Conservation (phyloP, 2,329 filamentous ascomycete species). For the Claviceps spartinae region DNA sequence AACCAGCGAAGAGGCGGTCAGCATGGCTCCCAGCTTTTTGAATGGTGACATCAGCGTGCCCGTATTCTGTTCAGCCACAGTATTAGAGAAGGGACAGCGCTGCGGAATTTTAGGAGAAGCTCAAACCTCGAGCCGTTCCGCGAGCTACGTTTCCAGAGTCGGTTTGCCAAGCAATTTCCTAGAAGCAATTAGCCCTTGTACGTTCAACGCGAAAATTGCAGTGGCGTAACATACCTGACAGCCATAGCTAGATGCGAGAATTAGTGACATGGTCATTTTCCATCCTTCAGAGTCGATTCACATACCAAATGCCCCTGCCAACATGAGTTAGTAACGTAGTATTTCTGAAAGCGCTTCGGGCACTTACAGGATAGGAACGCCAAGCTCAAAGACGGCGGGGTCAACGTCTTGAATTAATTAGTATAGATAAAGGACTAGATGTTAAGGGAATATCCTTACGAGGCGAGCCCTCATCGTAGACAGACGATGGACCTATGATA, state of each 20-base stretch:
- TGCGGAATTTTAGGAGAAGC: background rate
- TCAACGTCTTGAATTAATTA: conserved; percentile 43
- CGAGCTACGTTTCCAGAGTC: conserved; percentile 44
- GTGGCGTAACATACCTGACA: background rate
- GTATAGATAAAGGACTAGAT: background rate
- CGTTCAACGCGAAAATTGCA: background rate
- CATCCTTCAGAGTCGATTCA: background rate
- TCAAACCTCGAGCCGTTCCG: conserved; percentile 4
- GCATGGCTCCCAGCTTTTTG: conserved; percentile 37
- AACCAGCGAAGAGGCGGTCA: conserved; percentile 64
- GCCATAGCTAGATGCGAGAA: background rate
- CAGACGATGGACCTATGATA: conserved; percentile 41
- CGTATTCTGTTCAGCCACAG: conserved; percentile 17
- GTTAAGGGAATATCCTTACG: conserved; percentile 17
- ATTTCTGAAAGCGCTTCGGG: background rate
- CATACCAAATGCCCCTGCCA: conserved; percentile 41
- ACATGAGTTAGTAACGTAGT: background rate
- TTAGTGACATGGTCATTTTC: background rate
- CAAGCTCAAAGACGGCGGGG: conserved; percentile 36
- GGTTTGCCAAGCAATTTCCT: conserved; percentile 46
- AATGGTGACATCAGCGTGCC: conserved; percentile 44
- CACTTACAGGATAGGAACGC: conserved; percentile 13
- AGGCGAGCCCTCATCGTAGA: conserved; percentile 62
- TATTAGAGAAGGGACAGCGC: background rate
- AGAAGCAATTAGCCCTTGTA: conserved; percentile 33